A percentile compares a stretch with the other conserved stretches of the same genome.
These are phyloP conservation scores for Exobasidium rhododendri DNA, from an alignment of 1,284 basidiomycete genomes.

Conservation along the genomic window DNA sequence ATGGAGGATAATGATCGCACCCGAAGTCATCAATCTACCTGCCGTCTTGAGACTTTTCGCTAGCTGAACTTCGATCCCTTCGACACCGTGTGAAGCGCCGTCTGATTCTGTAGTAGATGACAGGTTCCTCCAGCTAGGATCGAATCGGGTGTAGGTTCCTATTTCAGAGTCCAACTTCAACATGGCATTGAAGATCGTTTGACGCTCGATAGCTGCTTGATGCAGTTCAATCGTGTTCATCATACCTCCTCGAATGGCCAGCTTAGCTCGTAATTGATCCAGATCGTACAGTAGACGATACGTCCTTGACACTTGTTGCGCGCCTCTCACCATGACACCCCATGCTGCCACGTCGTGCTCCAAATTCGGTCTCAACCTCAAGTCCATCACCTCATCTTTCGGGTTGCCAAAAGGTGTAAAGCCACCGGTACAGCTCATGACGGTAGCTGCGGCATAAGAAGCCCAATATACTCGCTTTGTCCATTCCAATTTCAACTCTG, in stretches of 20 bases:
- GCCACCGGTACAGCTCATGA: constrained; percentile 42
- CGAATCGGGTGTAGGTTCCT: constrained; percentile 34
- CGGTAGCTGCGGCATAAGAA: constrained; percentile 36
- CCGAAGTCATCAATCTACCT: constrained; percentile 46
- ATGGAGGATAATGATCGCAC: constrained; percentile 41
- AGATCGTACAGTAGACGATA: constrained; percentile 39
- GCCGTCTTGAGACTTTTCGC: constrained; percentile 24
- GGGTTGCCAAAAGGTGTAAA: constrained; percentile 34
- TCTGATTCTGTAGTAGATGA: not conserved
- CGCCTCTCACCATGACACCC: constrained; percentile 40
- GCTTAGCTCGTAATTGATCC: constrained; percentile 26
- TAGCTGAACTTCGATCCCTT: constrained; percentile 6
- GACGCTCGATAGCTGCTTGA: constrained; percentile 27
- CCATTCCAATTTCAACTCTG: constrained; percentile 42
- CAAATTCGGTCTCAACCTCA: constrained; percentile 32
- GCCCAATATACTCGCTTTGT: constrained; percentile 40
- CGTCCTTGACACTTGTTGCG: constrained; percentile 37
- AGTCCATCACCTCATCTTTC: constrained; percentile 32
- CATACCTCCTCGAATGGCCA: constrained; percentile 20
- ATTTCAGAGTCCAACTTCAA: constrained; percentile 39
- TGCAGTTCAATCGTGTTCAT: constrained; percentile 18
- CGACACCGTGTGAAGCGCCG: not conserved
- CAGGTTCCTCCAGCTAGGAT: constrained; percentile 31
- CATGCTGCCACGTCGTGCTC: constrained; percentile 32
- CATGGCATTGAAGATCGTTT: constrained; percentile 40